These are phyloP conservation scores for Phoma herbarum DNA, from an alignment of 2,329 filamentous ascomycete species.

Conservation along the genomic window DNA sequence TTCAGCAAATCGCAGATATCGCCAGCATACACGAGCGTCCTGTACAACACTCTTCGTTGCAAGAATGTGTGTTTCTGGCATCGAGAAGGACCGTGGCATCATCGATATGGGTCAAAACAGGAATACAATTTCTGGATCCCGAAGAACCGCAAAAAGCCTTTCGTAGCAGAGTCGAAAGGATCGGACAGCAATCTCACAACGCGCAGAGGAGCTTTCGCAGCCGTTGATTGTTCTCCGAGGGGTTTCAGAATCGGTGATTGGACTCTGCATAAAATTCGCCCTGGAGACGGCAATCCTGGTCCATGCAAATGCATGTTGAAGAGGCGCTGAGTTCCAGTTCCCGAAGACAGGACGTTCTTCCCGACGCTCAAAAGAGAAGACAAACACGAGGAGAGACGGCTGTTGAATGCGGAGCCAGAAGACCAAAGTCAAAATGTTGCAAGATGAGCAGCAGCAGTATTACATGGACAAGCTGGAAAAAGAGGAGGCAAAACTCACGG, in stretches of 20 bases:
- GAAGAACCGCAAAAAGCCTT: not conserved
- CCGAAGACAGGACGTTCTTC: not conserved
- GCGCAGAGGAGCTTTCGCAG: not conserved
- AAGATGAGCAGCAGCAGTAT: not conserved
- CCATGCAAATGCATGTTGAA: not conserved
- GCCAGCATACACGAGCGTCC: not conserved
- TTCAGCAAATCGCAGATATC: constrained; percentile 3
- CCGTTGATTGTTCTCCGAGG: not conserved
- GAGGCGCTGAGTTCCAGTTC: not conserved
- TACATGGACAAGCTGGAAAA: not conserved
- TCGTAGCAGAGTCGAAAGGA: not conserved
- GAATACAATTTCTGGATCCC: not conserved
- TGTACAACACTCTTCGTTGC: not conserved
- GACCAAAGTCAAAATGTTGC: not conserved
- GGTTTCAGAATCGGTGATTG: not conserved
- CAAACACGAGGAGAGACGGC: not conserved
- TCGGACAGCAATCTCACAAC: not conserved
- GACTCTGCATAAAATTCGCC: not conserved
- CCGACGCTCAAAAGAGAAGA: not conserved
- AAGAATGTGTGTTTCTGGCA: not conserved
- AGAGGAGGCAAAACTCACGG: not conserved
- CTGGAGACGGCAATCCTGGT: not conserved
- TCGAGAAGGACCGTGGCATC: not conserved
- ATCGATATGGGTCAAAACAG: not conserved
- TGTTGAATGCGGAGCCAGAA: not conserved